phyloP scores from a whole-genome alignment of 805 yeast genomes.

The Kodamaea laetipori region DNA sequence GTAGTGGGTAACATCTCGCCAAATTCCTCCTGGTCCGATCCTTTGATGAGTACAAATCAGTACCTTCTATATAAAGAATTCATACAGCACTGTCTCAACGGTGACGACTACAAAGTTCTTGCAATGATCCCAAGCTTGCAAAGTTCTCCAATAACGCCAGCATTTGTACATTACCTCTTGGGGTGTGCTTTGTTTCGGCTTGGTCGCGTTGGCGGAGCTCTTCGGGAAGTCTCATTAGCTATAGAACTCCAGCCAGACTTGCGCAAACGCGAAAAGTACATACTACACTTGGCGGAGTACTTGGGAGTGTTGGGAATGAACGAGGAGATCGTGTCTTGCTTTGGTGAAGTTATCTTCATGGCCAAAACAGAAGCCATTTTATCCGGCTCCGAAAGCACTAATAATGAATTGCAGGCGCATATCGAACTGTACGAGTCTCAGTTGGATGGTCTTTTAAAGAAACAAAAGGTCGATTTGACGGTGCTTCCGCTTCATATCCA shows the following conservation, averaged over 20 bases:
- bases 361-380: constrained; percentile 8
- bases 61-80: constrained; percentile 6
- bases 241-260: constrained; percentile 24
- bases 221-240: constrained; percentile 28
- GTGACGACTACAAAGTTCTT: constrained; percentile 21
- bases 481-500: constrained; percentile 23
- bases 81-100: constrained; percentile 14
- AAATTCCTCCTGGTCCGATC: constrained; percentile 4
- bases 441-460: constrained; percentile 1
- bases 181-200: constrained; percentile 22
- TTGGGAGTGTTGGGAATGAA: constrained; percentile 20
- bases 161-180: constrained; percentile 5
- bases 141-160: constrained; percentile 5
- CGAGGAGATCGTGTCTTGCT: constrained; percentile 16
- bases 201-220: constrained; percentile 27
- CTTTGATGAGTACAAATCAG: not conserved
- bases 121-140: constrained; percentile 15
- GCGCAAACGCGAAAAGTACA: constrained; percentile 18
- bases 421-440: constrained; percentile 11
- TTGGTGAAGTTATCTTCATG: constrained; percentile 17
- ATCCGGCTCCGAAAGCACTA: not conserved
- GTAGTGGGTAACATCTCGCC: not conserved
- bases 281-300: constrained; percentile 19
- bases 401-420: constrained; percentile 9
- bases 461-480: not conserved